Evolutionary conservation across 768 basidiomycete genomes (phyloP), one percentile per base, ranked within the genome.

Genomic region (Pulveroboletus ravenelii): DNA sequence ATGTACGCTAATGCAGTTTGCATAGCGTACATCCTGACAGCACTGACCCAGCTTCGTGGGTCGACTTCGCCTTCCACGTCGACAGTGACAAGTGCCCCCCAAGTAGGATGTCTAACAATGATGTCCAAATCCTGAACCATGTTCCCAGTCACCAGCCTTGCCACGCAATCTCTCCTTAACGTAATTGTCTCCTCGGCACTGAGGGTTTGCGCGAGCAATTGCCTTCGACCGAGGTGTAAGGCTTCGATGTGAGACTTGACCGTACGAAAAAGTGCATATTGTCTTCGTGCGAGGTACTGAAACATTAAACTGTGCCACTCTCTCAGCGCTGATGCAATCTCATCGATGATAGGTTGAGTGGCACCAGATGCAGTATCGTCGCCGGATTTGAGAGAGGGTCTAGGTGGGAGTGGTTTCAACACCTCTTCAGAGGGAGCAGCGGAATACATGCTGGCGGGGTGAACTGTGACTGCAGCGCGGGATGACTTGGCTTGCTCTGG

Each of bases 271-370:
- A 93, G 80, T 37, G 80, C 80, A 72, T 98, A 98, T 60, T 97
- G 89, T 48, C 93, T 81, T 40, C 83, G 78, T 9, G 88, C 85
- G 37, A 98, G 85, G 66, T 96, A 93, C 54, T 86, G 86, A 63
- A 92, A 93, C 79, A 97, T 87, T 45, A 93, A 74, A 32, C 81
- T 80, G 62, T 95, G 88, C 93, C 94, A 98, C 79, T 98, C 95
- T 35, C 95, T 84, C 39, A 98, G 72, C 0, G 95, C 94, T 8
- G 92, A 95, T 0, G 95, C 91, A 57, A 98, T 95, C 73, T 98
- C 95, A 70, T 98, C 95, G 45, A 98, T 83, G 63, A 98, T 86
- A 10, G 95, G 95, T 62, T 96, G 93, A 3, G 68, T 72, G 18
- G 77, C 75, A 10, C 95, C 95, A 0, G 87, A 85, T 4, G 80